Evolutionary conservation across 139 green algal species (phyloP).

Genomic region (Dunaliella sp.): DNA sequence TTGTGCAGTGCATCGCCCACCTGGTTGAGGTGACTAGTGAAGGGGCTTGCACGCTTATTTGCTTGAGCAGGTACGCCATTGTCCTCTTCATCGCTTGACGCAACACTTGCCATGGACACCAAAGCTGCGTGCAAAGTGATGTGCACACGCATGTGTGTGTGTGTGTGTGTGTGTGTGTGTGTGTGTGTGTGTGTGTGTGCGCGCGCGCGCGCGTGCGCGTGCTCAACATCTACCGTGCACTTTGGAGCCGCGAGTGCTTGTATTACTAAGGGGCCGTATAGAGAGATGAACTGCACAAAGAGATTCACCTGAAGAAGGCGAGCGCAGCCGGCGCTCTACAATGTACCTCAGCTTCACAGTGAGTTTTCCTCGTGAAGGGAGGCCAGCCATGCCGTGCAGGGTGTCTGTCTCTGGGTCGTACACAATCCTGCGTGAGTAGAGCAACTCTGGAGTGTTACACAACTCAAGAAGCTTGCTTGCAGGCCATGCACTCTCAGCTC

Average conservation of each 20-base stretch:
- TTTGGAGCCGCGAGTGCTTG: too few relatives aligned
- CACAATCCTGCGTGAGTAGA: background rate
- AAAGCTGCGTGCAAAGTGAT: background rate
- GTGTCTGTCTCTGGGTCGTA: slow-evolving; percentile 7
- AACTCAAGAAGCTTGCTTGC: too few relatives aligned
- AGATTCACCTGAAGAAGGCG: background rate
- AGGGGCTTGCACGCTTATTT: background rate
- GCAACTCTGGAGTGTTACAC: too few relatives aligned
- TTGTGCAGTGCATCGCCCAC: too few relatives aligned
- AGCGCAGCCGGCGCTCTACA: background rate
- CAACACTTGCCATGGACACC: background rate
- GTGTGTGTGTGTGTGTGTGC: too few relatives aligned
- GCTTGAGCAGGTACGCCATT: background rate
- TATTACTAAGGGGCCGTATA: too few relatives aligned
- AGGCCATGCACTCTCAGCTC: too few relatives aligned
- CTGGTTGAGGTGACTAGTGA: background rate
- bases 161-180: too few relatives aligned
- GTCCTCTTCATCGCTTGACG: background rate
- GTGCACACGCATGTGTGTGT: background rate
- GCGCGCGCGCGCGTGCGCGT: too few relatives aligned
- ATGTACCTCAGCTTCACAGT: slow-evolving; percentile 1
- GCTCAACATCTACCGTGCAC: too few relatives aligned
- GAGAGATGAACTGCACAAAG: background rate
- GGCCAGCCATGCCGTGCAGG: background rate
- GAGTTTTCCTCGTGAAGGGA: background rate